Conservation (phyloP, 345 rosid species). For the Moricandia moricandioides region DNA sequence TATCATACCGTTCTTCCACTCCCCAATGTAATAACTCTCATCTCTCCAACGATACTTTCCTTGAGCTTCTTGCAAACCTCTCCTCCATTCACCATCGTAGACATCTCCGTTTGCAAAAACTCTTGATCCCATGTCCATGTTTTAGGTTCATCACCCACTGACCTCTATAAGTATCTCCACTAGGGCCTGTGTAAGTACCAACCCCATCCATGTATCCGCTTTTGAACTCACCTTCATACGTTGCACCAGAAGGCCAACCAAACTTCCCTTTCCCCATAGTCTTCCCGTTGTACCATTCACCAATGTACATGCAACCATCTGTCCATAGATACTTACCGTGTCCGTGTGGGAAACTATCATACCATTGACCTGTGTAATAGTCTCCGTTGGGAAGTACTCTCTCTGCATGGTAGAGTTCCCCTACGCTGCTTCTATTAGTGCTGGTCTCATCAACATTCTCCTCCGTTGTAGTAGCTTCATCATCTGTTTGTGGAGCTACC, state of each 20-base stretch:
- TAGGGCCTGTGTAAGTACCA: conserved; percentile 59
- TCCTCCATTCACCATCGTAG: conserved; percentile 87
- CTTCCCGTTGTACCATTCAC: conserved; percentile 84
- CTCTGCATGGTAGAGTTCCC: conserved; percentile 58
- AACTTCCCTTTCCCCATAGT: conserved; percentile 81
- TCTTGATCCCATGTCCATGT: conserved; percentile 73
- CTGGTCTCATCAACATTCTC: conserved; percentile 35
- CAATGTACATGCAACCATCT: conserved; percentile 21
- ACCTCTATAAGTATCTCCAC: conserved; percentile 67
- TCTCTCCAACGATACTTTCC: conserved; percentile 78
- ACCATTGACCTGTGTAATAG: conserved; percentile 62
- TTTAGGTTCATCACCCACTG: conserved; percentile 87
- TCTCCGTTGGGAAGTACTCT: conserved; percentile 45
- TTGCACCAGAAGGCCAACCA: conserved; percentile 91
- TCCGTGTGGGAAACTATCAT: too few species aligned
- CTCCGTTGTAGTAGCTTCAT: conserved; percentile 40
- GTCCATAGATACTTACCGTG: too few species aligned
- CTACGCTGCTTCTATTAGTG: conserved; percentile 14
- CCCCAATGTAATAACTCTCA: conserved; percentile 58
- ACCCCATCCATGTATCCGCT: conserved; percentile 84
- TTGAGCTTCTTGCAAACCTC: conserved; percentile 70
- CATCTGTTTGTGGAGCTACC: conserved; percentile 55
- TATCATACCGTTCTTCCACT: conserved; percentile 69
- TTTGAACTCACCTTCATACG: conserved; percentile 85
- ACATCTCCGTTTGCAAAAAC: conserved; percentile 61